Evolutionary conservation across 1,284 basidiomycete genomes (phyloP), one percentile per base, ranked within the genome.

Genomic region (Ceratorhiza oryzae-sativae): DNA sequence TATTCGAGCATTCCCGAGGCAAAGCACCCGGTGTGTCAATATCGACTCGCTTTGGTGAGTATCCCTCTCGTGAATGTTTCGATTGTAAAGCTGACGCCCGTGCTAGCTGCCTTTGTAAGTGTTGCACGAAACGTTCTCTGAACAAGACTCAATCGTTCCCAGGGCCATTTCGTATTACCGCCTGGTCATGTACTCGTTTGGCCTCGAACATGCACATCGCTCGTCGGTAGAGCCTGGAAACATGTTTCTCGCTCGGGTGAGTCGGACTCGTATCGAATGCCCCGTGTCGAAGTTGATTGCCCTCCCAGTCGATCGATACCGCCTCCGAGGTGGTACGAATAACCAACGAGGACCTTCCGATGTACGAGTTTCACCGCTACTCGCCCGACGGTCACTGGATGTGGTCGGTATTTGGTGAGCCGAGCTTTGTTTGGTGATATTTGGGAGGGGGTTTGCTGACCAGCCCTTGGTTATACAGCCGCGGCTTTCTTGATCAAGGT

Each of bases 321-420:
- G 92, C 92, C 0, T 90, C 87, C 75, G 80, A 81, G 20, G 89
- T 93, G 5, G 85, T 93, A 71, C 83, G 82, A 51, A 85, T 84
- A 32, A 86, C 93, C 82, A 82, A 90, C 27, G 87, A 90, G 36
- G 82, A 82, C 8, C 80, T 93, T 42, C 87, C 87, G 0, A 90
- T 89, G 0, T 88, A 85, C 45, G 91, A 90, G 9, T 92, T 91
- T 78, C 88, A 95, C 86, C 86, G 90, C 46, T 94, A 87, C 76
- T 87, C 93, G 0, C 91, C 93, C 0, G 93, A 95, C 78, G 91
- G 90, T 86, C 90, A 94, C 78, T 94, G 94, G 77, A 85, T 95
- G 55, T 93, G 93, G 77, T 86, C 91, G 1, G 87, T 92, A 0
- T 95, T 94, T 77, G 93, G 91, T 55, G 93, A 90, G 0, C 93